Evolutionary conservation across 768 basidiomycete genomes (phyloP).

Genomic region (Cystoderma amianthinum): DNA sequence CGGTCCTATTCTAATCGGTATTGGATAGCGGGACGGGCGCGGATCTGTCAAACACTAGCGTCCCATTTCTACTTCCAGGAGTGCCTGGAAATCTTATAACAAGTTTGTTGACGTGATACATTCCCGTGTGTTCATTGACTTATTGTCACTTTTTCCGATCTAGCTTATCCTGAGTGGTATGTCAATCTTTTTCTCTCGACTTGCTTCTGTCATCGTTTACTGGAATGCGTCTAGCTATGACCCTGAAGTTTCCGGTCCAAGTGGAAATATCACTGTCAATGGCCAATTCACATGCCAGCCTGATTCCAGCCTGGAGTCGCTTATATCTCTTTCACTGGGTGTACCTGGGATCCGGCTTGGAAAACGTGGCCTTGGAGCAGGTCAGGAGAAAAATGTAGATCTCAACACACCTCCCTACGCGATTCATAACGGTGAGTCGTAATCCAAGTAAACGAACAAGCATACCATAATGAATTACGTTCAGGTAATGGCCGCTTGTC

Average conservation of each 20-base stretch:
- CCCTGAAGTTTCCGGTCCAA: constrained; percentile 50
- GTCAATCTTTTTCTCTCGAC: no score
- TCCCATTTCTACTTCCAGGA: constrained; percentile 53
- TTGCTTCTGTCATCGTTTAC: no score
- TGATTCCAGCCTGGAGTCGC: constrained; percentile 8
- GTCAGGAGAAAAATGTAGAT: constrained; percentile 36
- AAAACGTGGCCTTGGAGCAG: constrained; percentile 45
- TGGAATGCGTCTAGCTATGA: constrained; percentile 52
- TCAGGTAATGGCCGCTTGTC: constrained; percentile 48
- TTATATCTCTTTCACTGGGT: no score
- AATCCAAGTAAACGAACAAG: no score
- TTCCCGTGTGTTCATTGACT: no score
- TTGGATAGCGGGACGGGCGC: constrained; percentile 37
- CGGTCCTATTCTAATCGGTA: neutral
- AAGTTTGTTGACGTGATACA: no score
- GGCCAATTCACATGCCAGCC: constrained; percentile 48
- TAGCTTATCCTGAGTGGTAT: constrained; percentile 66
- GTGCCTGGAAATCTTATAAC: constrained; percentile 42
- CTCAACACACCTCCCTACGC: constrained; percentile 58
- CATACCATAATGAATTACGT: no score
- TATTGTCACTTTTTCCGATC: constrained; percentile 4
- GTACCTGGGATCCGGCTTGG: no score
- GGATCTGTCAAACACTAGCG: constrained; percentile 46
- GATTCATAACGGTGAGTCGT: constrained; percentile 56
- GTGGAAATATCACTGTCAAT: constrained; percentile 71